Evolutionary conservation across 2,329 filamentous ascomycete species (phyloP), one percentile per base, ranked within the genome.

Genomic region (Monilinia vaccinii-corymbosi): DNA sequence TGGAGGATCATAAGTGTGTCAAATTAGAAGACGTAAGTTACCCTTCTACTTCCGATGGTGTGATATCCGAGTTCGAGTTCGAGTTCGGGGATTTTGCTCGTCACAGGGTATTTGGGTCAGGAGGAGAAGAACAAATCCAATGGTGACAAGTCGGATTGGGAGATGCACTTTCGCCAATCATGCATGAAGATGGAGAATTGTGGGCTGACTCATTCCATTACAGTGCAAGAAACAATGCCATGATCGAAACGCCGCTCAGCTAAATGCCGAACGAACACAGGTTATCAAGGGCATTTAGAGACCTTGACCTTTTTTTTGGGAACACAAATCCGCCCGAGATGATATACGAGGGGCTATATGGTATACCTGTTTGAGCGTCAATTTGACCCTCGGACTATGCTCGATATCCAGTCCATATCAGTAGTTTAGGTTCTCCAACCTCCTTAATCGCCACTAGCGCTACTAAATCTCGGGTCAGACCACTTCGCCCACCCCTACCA

Each of bases 171-270:
- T 71, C 74, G 76, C 71, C 76, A 73, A 70, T 69, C 60, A 62
- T 67, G 56, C 51, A 23, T 63, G 46, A 56, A 23, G 31, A 28
- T 50, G 42, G 31, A 44, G 31, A 44, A 28, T 45, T 36, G 10
- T 51, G 16, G n/a, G 18, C 59, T 58, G 44, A 56, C 31, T 47
- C 7, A 48, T 56, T 23, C 48, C 46, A 38, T 45, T 46, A 36
- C 71, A 87, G 84, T 97, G 93, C 82, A 96, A 97, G 82, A 94
- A 96, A 79, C 91, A 96, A 75, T 93, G 90, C 51, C 91, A 96
- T 76, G 91, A 95, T 74, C 86, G 91, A 67, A 99, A 99, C 74
- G 89, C 91, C 62, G 88, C 91, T 66, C 92, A 95, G 77, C 80
- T 99, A 72, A 90, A 97, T 75, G 84, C 86, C 61, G 93, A 99